Base-by-base conservation (phyloP, 345 rosid genomes). In the Linum lewisii region DNA sequence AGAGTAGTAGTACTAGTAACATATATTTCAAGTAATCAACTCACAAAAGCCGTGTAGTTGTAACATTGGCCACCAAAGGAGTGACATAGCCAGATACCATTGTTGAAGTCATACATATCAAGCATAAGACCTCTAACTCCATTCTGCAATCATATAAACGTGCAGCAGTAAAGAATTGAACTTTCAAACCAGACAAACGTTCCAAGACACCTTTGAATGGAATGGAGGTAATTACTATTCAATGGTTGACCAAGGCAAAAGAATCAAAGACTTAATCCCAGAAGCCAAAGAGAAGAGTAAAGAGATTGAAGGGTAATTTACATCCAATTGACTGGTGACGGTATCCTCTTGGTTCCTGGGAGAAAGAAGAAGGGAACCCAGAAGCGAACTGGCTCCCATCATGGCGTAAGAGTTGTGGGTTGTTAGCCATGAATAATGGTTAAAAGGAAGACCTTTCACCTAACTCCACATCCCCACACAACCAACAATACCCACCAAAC, bases 81-180 rank as follows among this genome's bases (percentile, higher is more conserved):
- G 71, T 93, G 97, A 73, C 99, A 93, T 26, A 93, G 50, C 99
- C 99, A 93, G 58, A 89, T 64, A 66, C 84, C 95, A 59, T 80
- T 80, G 34, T 66, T 58, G 69, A 85, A 93, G 72, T 93, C 99
- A 66, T 88, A 93, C 69, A 88, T 82, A 60, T 93, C 99, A 5
- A 89, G 81, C 97, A 93, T 89, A 8, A 93, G 77, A 62, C 97
- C 99, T 51, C 97, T 80, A 66, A 89, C 90, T 53, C 95, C 97
- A 86, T 93, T 93, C 97, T 89, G 69, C 68, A 75, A 63, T 20
- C 59, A 25, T 51, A 56, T 20, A 34, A 21, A 21, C 20, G 24
- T n/a, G 45, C 15, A 44, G 52, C 45, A 38, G 14, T 8, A 9
- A 38, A 38, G 45, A 38, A 5, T 38, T 9, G 15, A 38, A 38